Evolutionary conservation across 768 basidiomycete genomes (phyloP).

Genomic region (Mycena indigotica): DNA sequence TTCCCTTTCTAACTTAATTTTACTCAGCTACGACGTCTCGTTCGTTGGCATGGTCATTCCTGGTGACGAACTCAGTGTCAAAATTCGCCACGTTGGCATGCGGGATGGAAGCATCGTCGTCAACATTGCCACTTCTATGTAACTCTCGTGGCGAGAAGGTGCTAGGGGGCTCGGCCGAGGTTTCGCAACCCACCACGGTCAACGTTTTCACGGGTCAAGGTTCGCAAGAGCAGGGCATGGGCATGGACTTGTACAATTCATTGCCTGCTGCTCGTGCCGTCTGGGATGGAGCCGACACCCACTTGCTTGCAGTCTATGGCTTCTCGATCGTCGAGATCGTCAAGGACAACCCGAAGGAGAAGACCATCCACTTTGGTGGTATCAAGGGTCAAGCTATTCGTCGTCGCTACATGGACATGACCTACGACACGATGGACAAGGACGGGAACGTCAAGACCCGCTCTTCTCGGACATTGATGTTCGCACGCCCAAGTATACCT

Average conservation of each 20-base stretch:
- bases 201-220: conserved; percentile 99
- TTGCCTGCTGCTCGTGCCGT: conserved; percentile 93
- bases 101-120: neutral
- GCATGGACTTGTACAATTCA: conserved; percentile 93
- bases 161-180: conserved; percentile 86
- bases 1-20: too few relatives aligned
- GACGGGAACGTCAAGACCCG: conserved; percentile 92
- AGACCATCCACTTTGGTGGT: too few relatives aligned
- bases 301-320: conserved; percentile 90
- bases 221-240: conserved; percentile 97
- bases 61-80: too few relatives aligned
- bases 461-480: conserved; percentile 94
- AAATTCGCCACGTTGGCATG: too few relatives aligned
- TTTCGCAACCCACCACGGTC: conserved; percentile 85
- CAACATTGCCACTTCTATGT: neutral
- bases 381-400: too few relatives aligned
- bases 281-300: conserved; percentile 90
- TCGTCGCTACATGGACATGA: too few relatives aligned
- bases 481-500: conserved; percentile 96
- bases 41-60: too few relatives aligned
- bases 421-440: too few relatives aligned
- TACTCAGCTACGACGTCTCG: too few relatives aligned
- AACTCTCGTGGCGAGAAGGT: conserved; percentile 51
- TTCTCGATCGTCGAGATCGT: conserved; percentile 99
- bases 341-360: too few relatives aligned